Conservation (phyloP, 768 basidiomycete species). For the Boletus speciosus region DNA sequence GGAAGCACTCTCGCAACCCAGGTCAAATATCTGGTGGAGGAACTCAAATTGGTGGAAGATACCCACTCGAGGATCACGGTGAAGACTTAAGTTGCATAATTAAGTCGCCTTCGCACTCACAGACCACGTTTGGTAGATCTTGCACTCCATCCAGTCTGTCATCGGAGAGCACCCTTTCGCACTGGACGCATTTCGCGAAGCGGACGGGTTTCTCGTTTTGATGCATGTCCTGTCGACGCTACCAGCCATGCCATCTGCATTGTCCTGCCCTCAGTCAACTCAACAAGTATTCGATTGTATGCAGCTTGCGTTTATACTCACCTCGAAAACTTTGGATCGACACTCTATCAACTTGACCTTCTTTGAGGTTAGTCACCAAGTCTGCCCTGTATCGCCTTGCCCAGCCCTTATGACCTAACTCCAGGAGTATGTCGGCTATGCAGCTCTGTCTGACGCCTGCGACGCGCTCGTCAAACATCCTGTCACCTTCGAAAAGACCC, state of each 20-base stretch:
- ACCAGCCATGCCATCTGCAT: slow-evolving; percentile 27
- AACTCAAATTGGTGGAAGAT: slow-evolving; percentile 57
- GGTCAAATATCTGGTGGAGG: slow-evolving; percentile 68
- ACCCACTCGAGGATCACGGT: slow-evolving; percentile 52
- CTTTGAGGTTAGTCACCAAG: slow-evolving; percentile 55
- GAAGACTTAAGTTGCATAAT: slow-evolving; percentile 11
- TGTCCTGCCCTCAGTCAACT: slow-evolving; percentile 32
- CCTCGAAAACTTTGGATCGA: slow-evolving; percentile 59
- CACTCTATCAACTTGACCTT: slow-evolving; percentile 56
- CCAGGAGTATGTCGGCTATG: slow-evolving; percentile 54
- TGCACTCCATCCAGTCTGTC: slow-evolving; percentile 64
- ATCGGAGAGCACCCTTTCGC: slow-evolving; percentile 63
- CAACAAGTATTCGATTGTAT: slow-evolving; percentile 50
- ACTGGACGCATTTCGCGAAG: slow-evolving; percentile 74
- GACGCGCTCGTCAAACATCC: slow-evolving; percentile 46
- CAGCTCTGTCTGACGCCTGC: slow-evolving; percentile 59
- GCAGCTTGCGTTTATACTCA: slow-evolving; percentile 58
- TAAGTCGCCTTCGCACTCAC: neutral
- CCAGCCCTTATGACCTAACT: neutral
- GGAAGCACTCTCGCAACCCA: slow-evolving; percentile 33
- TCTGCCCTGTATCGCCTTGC: slow-evolving; percentile 26
- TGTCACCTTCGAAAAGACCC: slow-evolving; percentile 47
- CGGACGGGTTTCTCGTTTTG: slow-evolving; percentile 76
- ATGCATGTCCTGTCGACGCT: slow-evolving; percentile 70
- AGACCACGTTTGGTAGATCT: slow-evolving; percentile 38